phyloP scores from a whole-genome alignment of 768 basidiomycete genomes.

The Tulasnella sp. region DNA sequence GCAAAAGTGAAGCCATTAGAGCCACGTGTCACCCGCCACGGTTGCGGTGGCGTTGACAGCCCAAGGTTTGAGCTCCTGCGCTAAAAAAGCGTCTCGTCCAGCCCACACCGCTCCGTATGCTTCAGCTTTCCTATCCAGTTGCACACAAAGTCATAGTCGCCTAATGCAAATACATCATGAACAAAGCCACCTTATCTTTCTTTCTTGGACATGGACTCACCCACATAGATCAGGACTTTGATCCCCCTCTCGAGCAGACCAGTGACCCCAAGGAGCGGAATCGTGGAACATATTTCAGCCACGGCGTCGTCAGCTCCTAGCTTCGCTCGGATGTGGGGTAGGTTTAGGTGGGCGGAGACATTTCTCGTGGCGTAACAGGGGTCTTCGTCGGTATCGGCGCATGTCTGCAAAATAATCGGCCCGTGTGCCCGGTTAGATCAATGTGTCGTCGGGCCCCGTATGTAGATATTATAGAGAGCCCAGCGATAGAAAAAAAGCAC shows the following conservation, averaged over 20 bases:
- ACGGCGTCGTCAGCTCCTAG: slow-evolving; percentile 46
- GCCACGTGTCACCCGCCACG: slow-evolving; percentile 46
- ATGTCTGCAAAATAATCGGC: neutral
- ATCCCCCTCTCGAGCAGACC: slow-evolving; percentile 64
- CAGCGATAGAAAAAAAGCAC: neutral
- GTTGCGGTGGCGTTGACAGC: slow-evolving; percentile 34
- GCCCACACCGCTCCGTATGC: neutral
- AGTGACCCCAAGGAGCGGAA: slow-evolving; percentile 37
- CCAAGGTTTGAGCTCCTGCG: neutral
- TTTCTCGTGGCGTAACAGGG: slow-evolving; percentile 49
- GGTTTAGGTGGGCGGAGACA: slow-evolving; percentile 46
- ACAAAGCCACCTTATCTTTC: neutral
- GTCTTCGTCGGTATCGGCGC: slow-evolving; percentile 22
- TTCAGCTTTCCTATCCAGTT: neutral
- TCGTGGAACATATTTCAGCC: slow-evolving; percentile 34
- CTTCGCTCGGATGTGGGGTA: slow-evolving; percentile 37
- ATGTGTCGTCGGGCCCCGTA: no score
- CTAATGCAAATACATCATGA: neutral
- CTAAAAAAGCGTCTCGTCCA: neutral
- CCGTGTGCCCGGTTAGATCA: neutral
- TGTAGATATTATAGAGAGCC: no score
- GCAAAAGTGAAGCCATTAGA: slow-evolving; percentile 51
- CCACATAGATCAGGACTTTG: slow-evolving; percentile 36
- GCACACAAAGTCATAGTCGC: neutral
- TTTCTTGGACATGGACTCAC: neutral